Percentiles rank a stretch among this genome's conserved stretches.
Evolutionary conservation across 2,329 filamentous ascomycete genomes (phyloP).

Genomic region (Botrytis tulipae): DNA sequence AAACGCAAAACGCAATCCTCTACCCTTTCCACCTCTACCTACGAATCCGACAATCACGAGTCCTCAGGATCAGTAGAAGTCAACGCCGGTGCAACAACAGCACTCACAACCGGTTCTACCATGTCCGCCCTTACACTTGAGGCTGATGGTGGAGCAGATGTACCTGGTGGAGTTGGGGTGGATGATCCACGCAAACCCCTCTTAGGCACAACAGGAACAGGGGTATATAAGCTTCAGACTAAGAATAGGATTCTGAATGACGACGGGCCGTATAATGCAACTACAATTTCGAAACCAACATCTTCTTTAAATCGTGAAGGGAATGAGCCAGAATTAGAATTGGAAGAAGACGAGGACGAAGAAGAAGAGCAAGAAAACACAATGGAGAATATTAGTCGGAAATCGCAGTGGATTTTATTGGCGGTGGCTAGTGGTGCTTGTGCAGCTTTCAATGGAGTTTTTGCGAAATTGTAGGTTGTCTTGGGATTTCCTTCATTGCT

Average conservation of each 20-base stretch:
- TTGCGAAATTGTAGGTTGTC: conserved; percentile 71
- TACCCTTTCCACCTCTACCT: background rate
- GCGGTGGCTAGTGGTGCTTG: conserved; percentile 73
- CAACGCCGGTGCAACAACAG: background rate
- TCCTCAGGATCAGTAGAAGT: background rate
- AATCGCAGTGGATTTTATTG: conserved; percentile 61
- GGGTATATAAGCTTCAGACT: background rate
- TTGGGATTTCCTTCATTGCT: conserved; percentile 3
- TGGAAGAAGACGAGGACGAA: conserved; percentile 1
- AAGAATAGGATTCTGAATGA: conserved; percentile 8
- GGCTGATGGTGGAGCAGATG: conserved; percentile 11
- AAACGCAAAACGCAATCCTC: conserved; percentile 16
- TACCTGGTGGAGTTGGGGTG: background rate
- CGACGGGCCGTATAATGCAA: background rate
- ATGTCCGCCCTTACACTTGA: background rate
- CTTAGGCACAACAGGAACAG: conserved; percentile 20
- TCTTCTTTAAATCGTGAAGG: conserved; percentile 6
- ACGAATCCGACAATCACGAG: background rate
- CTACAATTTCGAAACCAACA: background rate
- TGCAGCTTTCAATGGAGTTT: conserved; percentile 70
- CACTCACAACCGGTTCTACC: conserved; percentile 3
- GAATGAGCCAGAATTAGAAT: conserved; percentile 14
- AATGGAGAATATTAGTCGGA: conserved; percentile 41
- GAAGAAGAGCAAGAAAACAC: conserved; percentile 18
- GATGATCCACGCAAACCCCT: conserved; percentile 25